These are phyloP conservation scores for Piromyces finnis DNA, from an alignment of 192 early-diverging fungal species.

Conservation along the genomic window DNA sequence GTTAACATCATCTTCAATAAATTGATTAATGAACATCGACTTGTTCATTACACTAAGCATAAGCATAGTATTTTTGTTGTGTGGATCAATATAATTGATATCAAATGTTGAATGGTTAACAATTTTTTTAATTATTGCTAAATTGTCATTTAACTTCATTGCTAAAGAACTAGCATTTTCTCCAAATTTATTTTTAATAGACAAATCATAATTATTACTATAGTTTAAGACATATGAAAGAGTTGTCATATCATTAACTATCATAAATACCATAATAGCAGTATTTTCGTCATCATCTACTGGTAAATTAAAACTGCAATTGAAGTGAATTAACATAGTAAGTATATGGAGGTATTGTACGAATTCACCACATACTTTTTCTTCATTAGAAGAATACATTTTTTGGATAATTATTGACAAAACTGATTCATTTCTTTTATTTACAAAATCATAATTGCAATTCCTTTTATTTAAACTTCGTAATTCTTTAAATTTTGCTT, in stretches of 20 bases:
- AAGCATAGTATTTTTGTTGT: not conserved
- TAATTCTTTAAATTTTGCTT: not conserved
- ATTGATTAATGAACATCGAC: not conserved
- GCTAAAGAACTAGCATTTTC: not conserved
- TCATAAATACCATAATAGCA: not conserved
- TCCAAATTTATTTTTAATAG: not conserved
- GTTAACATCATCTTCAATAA: not conserved
- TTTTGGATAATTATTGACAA: not conserved
- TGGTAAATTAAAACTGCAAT: not conserved
- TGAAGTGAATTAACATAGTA: not conserved
- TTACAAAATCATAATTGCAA: not conserved
- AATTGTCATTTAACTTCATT: not conserved
- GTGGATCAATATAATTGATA: not conserved
- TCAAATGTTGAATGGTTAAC: not conserved
- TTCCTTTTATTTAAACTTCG: not conserved
- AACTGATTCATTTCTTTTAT: not conserved
- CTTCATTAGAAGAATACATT: not conserved
- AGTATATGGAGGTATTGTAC: not conserved
- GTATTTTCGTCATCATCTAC: not conserved
- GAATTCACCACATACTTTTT: not conserved
- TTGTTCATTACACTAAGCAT: not conserved
- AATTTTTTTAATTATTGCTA: not conserved
- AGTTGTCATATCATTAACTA: not conserved
- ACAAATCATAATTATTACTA: not conserved
- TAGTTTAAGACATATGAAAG: not conserved